A percentile compares a stretch with the other conserved stretches of the same genome.
Conservation (phyloP, 305 asterid genomes). For the Lippia alba region DNA sequence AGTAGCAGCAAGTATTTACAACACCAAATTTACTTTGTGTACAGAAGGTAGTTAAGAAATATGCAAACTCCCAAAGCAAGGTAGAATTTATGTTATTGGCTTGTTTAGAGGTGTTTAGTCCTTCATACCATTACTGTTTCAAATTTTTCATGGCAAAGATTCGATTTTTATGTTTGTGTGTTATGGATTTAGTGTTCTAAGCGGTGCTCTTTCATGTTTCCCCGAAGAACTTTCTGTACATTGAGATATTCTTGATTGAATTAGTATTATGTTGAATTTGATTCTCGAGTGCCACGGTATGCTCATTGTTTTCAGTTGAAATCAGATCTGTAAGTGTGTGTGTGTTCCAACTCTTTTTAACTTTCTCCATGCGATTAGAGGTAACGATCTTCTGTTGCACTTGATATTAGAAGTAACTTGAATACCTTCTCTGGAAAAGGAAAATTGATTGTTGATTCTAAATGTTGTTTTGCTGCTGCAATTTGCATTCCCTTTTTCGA, state of each 20-base stretch:
- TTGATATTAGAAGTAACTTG: no score
- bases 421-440: no score
- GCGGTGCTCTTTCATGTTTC: no score
- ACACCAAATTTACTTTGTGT: conserved; percentile 35
- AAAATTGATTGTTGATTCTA: neutral
- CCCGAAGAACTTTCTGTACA: no score
- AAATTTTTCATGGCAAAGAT: no score
- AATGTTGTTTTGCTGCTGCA: neutral
- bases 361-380: neutral
- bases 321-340: conserved; percentile 4
- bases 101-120: conserved; percentile 29
- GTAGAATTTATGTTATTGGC: conserved; percentile 42
- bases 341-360: neutral
- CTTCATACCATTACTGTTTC: conserved; percentile 4
- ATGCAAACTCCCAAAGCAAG: conserved; percentile 87
- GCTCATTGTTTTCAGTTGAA: neutral
- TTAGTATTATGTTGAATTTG: neutral
- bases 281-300: neutral
- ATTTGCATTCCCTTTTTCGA: neutral
- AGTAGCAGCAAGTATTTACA: conserved; percentile 37
- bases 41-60: conserved; percentile 47
- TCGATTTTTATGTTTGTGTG: neutral
- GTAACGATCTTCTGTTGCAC: neutral
- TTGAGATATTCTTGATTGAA: neutral
- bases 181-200: neutral